Base-by-base conservation (phyloP, 768 basidiomycete species). In the Lactifluus piperatus region DNA sequence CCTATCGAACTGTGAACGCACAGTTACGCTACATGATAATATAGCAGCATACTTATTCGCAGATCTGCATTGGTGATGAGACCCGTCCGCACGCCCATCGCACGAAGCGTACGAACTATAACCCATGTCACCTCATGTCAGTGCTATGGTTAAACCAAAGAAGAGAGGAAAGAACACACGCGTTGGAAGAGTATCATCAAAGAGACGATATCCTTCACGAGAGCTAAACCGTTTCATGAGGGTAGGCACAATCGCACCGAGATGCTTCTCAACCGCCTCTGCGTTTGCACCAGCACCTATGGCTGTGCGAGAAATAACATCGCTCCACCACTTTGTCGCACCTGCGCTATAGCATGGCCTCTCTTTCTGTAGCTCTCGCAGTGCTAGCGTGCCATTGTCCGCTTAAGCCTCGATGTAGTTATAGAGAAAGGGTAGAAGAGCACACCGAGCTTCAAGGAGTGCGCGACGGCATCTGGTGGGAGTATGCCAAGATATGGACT, bases 271-370 rank as follows among this genome's bases (percentile, higher is more conserved):
- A 11, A 91, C 77, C 20, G 69, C 87, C 65, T 73, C 68, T 49
- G 78, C 68, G 70, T 85, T 75, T 3, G 83, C 89, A 1, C 87
- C 88, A 44, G 89, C 87, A 4, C 83, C 87, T 2, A 88, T 70
- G 18, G 88, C 89, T 37, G 90, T 91, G 57, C 80, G 73, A 57
- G 74, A 75, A 61, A 92, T 84, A 39, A 92, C 88, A 62, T 88
- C 83, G n/a, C 74, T 69, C 90, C 90, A 92, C 88, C 88, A 91
- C 3, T 67, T 70, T 32, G 77, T 69, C 48, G 77, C 76, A 49
- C 84, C 84, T 16, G 75, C 70, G 49, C 71, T 68, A 67, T 89
- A 90, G 0, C 73, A 78, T 1, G 88, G 86, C 46, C 77, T 75
- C 60, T 83, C 80, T 16, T 63, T 72, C 68, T 89, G 85, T 20